phyloP scores from a whole-genome alignment of 495 filamentous ascomycete species.

The Penicillium tannophilum region DNA sequence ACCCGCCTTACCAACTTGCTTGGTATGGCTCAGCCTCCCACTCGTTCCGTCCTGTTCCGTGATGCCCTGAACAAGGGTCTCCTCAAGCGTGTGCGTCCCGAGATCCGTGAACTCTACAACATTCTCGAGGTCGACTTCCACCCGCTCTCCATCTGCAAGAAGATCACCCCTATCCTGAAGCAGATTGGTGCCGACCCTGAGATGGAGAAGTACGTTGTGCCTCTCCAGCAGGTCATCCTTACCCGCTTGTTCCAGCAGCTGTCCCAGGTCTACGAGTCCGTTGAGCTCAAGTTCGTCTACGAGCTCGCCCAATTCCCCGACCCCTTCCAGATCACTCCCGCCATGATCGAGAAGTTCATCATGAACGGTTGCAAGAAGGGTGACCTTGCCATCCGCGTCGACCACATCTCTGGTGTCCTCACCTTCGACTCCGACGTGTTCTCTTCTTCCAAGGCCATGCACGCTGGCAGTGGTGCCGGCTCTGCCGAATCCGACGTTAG shows the following conservation, averaged over 20 bases:
- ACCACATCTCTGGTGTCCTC: slow-evolving; percentile 90
- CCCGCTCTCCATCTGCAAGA: slow-evolving; percentile 96
- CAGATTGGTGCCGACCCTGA: slow-evolving; percentile 94
- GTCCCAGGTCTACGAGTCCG: slow-evolving; percentile 98
- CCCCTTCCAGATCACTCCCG: slow-evolving; percentile 89
- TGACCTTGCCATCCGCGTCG: slow-evolving; percentile 92
- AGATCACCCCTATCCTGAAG: slow-evolving; percentile 93
- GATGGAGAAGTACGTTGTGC: slow-evolving; percentile 93
- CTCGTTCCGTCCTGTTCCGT: slow-evolving; percentile 88
- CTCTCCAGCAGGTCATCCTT: slow-evolving; percentile 96
- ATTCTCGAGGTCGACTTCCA: slow-evolving; percentile 99
- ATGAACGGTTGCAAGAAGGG: slow-evolving; percentile 99
- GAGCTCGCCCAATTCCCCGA: slow-evolving; percentile 94
- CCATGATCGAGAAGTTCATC: slow-evolving; percentile 99
- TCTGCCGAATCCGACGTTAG: slow-evolving; percentile 85
- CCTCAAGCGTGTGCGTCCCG: slow-evolving; percentile 83
- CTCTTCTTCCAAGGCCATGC: slow-evolving; percentile 91
- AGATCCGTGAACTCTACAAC: slow-evolving; percentile 95
- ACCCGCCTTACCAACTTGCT: slow-evolving; percentile 92
- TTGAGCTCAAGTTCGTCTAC: slow-evolving; percentile 91
- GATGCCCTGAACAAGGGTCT: slow-evolving; percentile 94
- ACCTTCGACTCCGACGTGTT: slow-evolving; percentile 99
- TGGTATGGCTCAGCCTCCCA: slow-evolving; percentile 86
- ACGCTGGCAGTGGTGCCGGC: slow-evolving; percentile 80
- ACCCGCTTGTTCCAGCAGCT: slow-evolving; percentile 98